These are phyloP conservation scores for Helicostylum pulchrum DNA, from an alignment of 192 early-diverging fungal species.

Conservation along the genomic window DNA sequence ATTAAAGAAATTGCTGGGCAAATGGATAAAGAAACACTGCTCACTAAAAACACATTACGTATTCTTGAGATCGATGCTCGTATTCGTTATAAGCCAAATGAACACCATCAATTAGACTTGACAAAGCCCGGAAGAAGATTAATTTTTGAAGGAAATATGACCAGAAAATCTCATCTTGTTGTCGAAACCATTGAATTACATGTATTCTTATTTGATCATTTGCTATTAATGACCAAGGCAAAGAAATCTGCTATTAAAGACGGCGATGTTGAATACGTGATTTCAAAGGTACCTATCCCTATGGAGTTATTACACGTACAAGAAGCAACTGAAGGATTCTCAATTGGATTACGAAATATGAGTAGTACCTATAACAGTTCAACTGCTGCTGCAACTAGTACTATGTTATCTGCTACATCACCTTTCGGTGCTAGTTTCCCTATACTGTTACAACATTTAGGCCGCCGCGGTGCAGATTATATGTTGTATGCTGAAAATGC, in stretches of 20 bases:
- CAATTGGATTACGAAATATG: slow-evolving; percentile 20
- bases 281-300: slow-evolving; percentile 73
- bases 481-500: slow-evolving; percentile 74
- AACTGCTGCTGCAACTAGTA: slow-evolving; percentile 20
- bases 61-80: slow-evolving; percentile 25
- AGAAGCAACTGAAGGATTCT: slow-evolving; percentile 25
- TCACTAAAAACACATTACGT: slow-evolving; percentile 21
- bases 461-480: slow-evolving; percentile 62
- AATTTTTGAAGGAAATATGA: slow-evolving; percentile 75
- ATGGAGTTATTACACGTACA: slow-evolving; percentile 65
- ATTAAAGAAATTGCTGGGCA: slow-evolving; percentile 13
- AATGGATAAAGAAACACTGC: slow-evolving; percentile 21
- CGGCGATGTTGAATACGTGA: slow-evolving; percentile 57
- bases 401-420: slow-evolving; percentile 25
- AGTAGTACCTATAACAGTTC: slow-evolving; percentile 6
- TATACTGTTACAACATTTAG: slow-evolving; percentile 71
- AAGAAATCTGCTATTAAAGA: slow-evolving; percentile 42
- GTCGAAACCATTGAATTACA: slow-evolving; percentile 63
- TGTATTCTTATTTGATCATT: slow-evolving; percentile 89
- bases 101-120: slow-evolving; percentile 66
- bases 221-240: slow-evolving; percentile 69
- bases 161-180: slow-evolving; percentile 29
- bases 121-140: slow-evolving; percentile 63
- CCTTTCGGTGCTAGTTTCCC: slow-evolving; percentile 50
- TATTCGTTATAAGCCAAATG: slow-evolving; percentile 22